Evolutionary conservation across 345 rosid genomes (phyloP).

Genomic region (Bruguiera sexangula): DNA sequence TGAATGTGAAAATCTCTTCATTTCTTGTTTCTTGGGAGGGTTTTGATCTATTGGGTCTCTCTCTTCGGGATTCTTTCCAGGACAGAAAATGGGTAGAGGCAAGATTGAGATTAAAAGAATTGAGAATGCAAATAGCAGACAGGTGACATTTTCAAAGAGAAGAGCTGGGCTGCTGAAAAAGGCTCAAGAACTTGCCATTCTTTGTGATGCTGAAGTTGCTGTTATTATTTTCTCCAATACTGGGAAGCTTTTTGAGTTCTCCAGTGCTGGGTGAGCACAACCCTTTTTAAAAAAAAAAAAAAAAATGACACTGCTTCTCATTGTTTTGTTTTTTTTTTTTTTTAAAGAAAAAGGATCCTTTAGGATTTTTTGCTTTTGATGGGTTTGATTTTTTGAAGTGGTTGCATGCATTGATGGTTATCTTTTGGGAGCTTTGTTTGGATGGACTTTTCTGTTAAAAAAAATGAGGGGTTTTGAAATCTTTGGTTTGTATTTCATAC

Average conservation of each 20-base stretch:
- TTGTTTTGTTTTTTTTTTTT: background rate
- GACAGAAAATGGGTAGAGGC: slow-evolving; percentile 69
- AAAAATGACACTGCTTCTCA: too few relatives aligned
- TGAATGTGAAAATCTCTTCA: background rate
- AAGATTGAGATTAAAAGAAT: slow-evolving; percentile 94
- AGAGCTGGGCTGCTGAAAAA: slow-evolving; percentile 88
- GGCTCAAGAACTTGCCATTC: slow-evolving; percentile 81
- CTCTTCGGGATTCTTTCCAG: background rate
- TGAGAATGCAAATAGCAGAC: slow-evolving; percentile 92
- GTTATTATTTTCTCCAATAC: slow-evolving; percentile 86
- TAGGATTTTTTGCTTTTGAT: background rate
- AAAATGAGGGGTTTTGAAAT: background rate
- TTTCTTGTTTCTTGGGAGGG: background rate
- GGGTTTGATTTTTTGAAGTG: background rate
- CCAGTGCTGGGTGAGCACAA: slow-evolving; percentile 61
- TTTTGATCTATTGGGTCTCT: slow-evolving; percentile 13
- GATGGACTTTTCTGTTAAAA: slow-evolving; percentile 2
- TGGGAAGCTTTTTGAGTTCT: slow-evolving; percentile 86
- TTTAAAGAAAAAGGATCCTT: background rate
- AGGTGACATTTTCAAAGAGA: slow-evolving; percentile 94
- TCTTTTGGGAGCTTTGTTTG: background rate
- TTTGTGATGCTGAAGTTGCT: slow-evolving; percentile 95
- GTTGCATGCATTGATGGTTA: slow-evolving; percentile 10
- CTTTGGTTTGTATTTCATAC: background rate
- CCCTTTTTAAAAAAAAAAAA: background rate